phyloP scores from a whole-genome alignment of 164 flowering plant species.

The Paratinospora sagittata region DNA sequence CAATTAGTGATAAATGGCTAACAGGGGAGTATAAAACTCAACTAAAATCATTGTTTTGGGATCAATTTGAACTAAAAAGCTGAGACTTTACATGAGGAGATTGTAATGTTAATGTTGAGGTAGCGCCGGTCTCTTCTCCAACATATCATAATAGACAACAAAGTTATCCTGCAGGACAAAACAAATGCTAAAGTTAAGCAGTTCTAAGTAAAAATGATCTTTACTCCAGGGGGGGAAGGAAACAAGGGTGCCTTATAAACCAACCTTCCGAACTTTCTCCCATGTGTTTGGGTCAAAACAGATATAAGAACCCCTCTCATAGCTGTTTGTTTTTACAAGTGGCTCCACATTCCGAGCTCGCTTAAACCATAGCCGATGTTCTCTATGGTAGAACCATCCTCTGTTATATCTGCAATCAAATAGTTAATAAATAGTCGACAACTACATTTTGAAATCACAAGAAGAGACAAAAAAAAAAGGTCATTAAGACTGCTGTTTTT shows the following conservation, averaged over 20 bases:
- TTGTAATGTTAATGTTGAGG: conserved; percentile 22
- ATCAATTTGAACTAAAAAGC: neutral
- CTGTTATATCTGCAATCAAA: conserved; percentile 24
- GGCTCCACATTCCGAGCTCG: conserved; percentile 28
- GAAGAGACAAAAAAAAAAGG: neutral
- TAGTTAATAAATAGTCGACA: neutral
- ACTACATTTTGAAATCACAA: neutral
- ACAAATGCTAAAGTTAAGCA: neutral
- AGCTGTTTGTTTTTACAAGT: conserved; percentile 27
- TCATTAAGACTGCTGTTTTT: neutral
- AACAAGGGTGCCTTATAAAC: conserved; percentile 11
- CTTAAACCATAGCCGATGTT: conserved; percentile 28
- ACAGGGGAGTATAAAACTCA: neutral
- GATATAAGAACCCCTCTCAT: conserved; percentile 39
- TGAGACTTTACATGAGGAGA: conserved; percentile 11
- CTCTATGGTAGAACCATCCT: conserved; percentile 44
- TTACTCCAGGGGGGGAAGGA: conserved; percentile 30
- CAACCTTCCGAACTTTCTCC: conserved; percentile 36
- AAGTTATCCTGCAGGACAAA: conserved; percentile 34
- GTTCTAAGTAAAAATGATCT: conserved; percentile 33
- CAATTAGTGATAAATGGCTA: neutral
- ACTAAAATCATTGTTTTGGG: neutral
- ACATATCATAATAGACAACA: conserved; percentile 21
- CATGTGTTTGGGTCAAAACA: conserved; percentile 40
- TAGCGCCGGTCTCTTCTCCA: conserved; percentile 38